These are phyloP conservation scores for Puccinia polysora DNA, from an alignment of 1,284 basidiomycete species.

Conservation along the genomic window DNA sequence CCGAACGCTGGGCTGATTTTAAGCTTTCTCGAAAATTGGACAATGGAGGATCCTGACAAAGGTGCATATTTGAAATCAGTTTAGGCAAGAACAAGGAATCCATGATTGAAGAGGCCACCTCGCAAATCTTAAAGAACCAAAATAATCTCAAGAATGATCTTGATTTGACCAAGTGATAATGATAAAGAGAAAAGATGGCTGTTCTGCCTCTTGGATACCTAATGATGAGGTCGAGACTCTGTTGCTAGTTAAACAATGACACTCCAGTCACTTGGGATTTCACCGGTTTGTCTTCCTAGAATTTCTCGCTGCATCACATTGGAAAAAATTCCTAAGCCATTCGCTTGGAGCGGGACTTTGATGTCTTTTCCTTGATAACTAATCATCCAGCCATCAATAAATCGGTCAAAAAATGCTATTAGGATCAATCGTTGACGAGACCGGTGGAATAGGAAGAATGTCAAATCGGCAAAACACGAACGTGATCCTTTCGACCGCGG, in stretches of 20 bases:
- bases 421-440: neutral
- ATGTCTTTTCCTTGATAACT: constrained; percentile 76
- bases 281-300: constrained; percentile 82
- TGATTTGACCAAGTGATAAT: too few relatives aligned
- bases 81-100: too few relatives aligned
- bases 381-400: neutral
- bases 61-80: too few relatives aligned
- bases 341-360: constrained; percentile 73
- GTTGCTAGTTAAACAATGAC: constrained; percentile 46
- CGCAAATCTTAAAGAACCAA: too few relatives aligned
- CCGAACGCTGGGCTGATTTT: too few relatives aligned
- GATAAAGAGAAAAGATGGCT: too few relatives aligned
- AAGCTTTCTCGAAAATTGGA: too few relatives aligned
- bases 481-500: constrained; percentile 23
- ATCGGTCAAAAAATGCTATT: neutral
- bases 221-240: too few relatives aligned
- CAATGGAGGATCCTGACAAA: too few relatives aligned
- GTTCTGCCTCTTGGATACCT: too few relatives aligned
- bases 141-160: too few relatives aligned
- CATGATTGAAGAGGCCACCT: too few relatives aligned
- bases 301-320: constrained; percentile 76
- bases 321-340: constrained; percentile 81
- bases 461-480: constrained; percentile 2
- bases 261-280: constrained; percentile 73
- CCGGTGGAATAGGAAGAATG: neutral